Percentiles rank a stretch among this genome's conserved stretches.
These are phyloP conservation scores for Hypomontagnella monticulosa DNA, from an alignment of 495 filamentous ascomycete genomes.

Conservation along the genomic window DNA sequence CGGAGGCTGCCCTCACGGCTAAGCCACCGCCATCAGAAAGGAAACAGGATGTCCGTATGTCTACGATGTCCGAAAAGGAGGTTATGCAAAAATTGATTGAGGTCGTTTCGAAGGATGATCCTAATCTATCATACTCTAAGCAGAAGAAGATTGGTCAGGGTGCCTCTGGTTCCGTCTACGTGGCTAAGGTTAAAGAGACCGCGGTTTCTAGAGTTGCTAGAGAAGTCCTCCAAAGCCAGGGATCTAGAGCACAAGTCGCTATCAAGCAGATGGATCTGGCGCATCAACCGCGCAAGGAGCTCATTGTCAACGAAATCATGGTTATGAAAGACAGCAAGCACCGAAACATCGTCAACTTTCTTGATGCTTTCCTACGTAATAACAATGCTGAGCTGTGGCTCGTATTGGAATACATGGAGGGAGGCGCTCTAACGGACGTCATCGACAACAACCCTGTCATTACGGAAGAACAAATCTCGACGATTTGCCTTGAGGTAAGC, in stretches of 20 bases:
- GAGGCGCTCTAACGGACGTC: slow-evolving; percentile 95
- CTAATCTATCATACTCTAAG: slow-evolving; percentile 92
- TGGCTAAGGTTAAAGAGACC: slow-evolving; percentile 86
- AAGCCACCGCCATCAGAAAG: slow-evolving; percentile 72
- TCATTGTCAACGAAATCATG: slow-evolving; percentile 99
- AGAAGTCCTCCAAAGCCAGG: slow-evolving; percentile 73
- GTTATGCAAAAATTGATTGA: slow-evolving; percentile 95
- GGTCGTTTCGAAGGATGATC: slow-evolving; percentile 92
- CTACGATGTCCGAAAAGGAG: slow-evolving; percentile 93
- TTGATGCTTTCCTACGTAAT: slow-evolving; percentile 95
- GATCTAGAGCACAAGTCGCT: slow-evolving; percentile 82
- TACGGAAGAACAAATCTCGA: slow-evolving; percentile 95
- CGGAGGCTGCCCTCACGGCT: slow-evolving; percentile 80
- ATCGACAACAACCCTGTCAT: slow-evolving; percentile 96
- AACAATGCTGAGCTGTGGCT: slow-evolving; percentile 95
- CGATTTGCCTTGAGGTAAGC: slow-evolving; percentile 91
- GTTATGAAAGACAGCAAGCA: slow-evolving; percentile 99
- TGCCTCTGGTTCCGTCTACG: slow-evolving; percentile 97
- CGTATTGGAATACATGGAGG: slow-evolving; percentile 99
- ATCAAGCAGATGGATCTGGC: slow-evolving; percentile 99
- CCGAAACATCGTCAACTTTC: slow-evolving; percentile 97
- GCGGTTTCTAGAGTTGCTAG: slow-evolving; percentile 72
- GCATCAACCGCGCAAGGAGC: slow-evolving; percentile 95
- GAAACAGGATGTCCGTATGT: slow-evolving; percentile 93
- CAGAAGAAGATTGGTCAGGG: slow-evolving; percentile 99